A percentile compares a stretch with the other conserved stretches of the same genome.
Evolutionary conservation across 1,284 basidiomycete genomes (phyloP).

Genomic region (Albatrellus sp.): DNA sequence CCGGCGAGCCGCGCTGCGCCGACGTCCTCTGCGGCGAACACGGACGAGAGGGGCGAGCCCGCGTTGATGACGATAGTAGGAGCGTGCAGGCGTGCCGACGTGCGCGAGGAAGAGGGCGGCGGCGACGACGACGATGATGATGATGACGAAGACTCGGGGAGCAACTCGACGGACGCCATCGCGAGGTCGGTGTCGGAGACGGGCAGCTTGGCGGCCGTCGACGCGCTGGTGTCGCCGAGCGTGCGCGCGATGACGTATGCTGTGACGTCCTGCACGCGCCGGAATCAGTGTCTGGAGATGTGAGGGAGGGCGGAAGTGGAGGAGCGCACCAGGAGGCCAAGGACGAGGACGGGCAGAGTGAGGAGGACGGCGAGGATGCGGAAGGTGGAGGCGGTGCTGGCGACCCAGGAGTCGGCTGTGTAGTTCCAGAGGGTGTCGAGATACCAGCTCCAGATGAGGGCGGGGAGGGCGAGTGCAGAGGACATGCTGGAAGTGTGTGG

Average conservation of each 20-base stretch:
- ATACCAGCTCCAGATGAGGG: constrained; percentile 45
- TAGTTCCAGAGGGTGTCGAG: constrained; percentile 51
- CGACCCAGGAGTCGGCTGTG: constrained; percentile 52
- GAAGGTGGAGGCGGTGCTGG: constrained; percentile 47
- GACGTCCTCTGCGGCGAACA: constrained; percentile 28
- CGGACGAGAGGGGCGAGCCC: constrained; percentile 26
- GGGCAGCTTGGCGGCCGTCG: constrained; percentile 10
- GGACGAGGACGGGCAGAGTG: constrained; percentile 49
- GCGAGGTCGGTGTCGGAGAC: constrained; percentile 1
- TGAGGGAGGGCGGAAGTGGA: neutral
- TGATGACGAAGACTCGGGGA: neutral
- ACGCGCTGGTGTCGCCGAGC: constrained; percentile 36
- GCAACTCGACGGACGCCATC: neutral
- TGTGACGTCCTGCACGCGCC: constrained; percentile 45
- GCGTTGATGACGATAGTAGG: constrained; percentile 33
- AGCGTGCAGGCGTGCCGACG: constrained; percentile 4
- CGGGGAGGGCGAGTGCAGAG: constrained; percentile 13
- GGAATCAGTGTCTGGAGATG: neutral
- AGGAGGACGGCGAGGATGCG: constrained; percentile 52
- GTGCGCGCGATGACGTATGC: constrained; percentile 78
- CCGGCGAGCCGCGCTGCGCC: constrained; percentile 40
- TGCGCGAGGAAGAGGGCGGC: constrained; percentile 2
- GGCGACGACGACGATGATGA: neutral
- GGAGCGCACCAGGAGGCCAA: constrained; percentile 49
- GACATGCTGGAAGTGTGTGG: constrained; percentile 12